Percentiles rank a stretch among this genome's conserved stretches.
phyloP scores from a whole-genome alignment of 176 grass and related monocot species.

The bread wheat (Triticum aestivum) region IWGSC_CS_RefSeq_v2.1 NC_057795.1:169611513-169612012 shows the following conservation, averaged over 20 bases:
- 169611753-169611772: neutral
- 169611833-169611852: neutral
- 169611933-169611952: neutral
- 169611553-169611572: neutral
- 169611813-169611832: constrained; percentile 8
- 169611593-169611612: neutral
- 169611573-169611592: neutral
- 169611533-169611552: neutral
- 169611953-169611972: neutral
- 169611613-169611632: neutral
- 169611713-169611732: neutral
- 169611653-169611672: neutral
- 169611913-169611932: neutral
- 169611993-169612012: neutral
- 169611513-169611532: neutral
- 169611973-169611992: neutral
- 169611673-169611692: neutral
- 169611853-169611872: neutral
- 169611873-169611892: neutral
- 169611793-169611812: neutral
- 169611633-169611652: neutral
- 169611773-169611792: neutral
- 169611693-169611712: neutral
- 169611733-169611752: constrained; percentile 5
- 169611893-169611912: neutral